Base-by-base conservation (phyloP, 495 filamentous ascomycete genomes). In the Podospora tetraspora region DNA sequence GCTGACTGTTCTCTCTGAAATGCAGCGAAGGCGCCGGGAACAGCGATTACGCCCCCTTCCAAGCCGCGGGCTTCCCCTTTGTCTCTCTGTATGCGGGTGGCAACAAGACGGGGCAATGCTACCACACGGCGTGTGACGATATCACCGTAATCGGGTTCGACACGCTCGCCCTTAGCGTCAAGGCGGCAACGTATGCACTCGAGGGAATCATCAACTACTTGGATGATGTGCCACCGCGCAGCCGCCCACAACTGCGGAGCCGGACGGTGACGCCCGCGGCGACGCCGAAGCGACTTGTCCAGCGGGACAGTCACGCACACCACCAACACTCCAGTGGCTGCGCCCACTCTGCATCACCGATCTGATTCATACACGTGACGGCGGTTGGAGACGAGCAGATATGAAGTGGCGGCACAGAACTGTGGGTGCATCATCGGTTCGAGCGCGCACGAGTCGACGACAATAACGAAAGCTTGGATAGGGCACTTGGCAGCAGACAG, bases 31-130 rank as follows among this genome's bases (percentile, higher is more conserved):
- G 74, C 87, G 85, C 34, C 85, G 88, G 56, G 88, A 52, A 52
- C 43, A 52, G 84, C 25, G 90, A 92, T 74, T 91, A 91, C 71
- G 84, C 81, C 24, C 84, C 88, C 0, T 92, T 92, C 74, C 78
- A 88, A 22, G 82, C 85, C 19, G 79, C 76, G 11, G 86, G 86
- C 34, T 86, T 92, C 59, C 84, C 90, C 0, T 78, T 78, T 7
- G 86, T 87, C 25, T 87, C 87, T 1, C 74, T 90, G 27, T 88
- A 88, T 75, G 90, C 89, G 11, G 90, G 89, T 23, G 88, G 88
- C 3, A 87, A 86, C 52, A 78, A 82, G 3, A 76, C 81, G 66
- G 90, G 92, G 74, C 72, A 73, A 9, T 88, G 90, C 76, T 91
- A 91, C 70, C 89, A 92, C 76, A 71, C 75, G 5, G 81, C 79